Percentiles rank a stretch among this genome's conserved stretches.
phyloP scores from a whole-genome alignment of 352 stramenopile species.

The Elongisporangium undulatum region DNA sequence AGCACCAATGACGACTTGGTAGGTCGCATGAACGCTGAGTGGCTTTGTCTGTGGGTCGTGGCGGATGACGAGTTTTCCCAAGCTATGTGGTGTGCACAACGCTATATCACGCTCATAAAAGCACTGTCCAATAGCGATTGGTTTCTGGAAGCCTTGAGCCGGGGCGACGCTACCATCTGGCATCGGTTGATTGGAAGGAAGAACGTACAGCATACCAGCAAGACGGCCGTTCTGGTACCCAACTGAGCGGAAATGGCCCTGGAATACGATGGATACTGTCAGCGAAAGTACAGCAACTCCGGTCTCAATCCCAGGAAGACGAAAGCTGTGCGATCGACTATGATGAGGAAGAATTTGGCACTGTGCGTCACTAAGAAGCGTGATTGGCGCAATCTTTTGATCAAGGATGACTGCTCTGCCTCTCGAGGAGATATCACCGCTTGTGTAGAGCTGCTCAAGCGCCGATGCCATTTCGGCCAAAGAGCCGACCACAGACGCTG shows the following conservation, averaged over 20 bases:
- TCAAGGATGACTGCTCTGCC: constrained; percentile 27
- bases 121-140: constrained; percentile 55
- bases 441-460: constrained; percentile 17
- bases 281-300: constrained; percentile 42
- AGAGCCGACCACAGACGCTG: not conserved
- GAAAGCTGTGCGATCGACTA: constrained; percentile 58
- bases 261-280: constrained; percentile 61
- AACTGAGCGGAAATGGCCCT: constrained; percentile 64
- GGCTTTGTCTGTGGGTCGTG: constrained; percentile 57
- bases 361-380: constrained; percentile 35
- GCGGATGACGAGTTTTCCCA: constrained; percentile 60
- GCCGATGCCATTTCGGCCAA: constrained; percentile 31
- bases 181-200: constrained; percentile 15
- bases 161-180: not conserved
- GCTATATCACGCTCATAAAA: constrained; percentile 43
- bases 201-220: constrained; percentile 71
- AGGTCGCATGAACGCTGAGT: constrained; percentile 38
- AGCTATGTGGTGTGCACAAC: constrained; percentile 54
- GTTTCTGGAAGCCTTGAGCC: constrained; percentile 6
- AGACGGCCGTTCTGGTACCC: constrained; percentile 75
- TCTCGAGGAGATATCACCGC: constrained; percentile 10
- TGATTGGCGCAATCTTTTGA: constrained; percentile 17
- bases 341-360: constrained; percentile 58
- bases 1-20: constrained; percentile 72
- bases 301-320: constrained; percentile 24